Base-by-base conservation (phyloP, 1,139 yeast species). In the Lodderomyces margitis region DNA sequence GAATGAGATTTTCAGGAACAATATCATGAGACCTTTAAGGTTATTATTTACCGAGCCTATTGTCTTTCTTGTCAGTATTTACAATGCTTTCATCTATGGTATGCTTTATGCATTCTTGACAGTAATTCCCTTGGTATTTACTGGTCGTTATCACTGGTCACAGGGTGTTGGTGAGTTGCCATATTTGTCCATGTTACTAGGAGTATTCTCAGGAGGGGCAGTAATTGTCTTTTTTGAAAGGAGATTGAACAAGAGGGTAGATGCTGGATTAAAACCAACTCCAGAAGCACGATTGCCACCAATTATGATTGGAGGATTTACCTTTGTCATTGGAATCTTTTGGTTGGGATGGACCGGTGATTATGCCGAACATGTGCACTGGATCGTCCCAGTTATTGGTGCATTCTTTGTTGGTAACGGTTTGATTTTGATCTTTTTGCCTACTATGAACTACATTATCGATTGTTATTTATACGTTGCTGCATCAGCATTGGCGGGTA, bases 301-400 rank as follows among this genome's bases (percentile, higher is more conserved):
- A 12, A 79, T 85, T 82, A 75, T 85, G 64, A 58, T 74, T 38
- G 89, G 94, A 21, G 80, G 82, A 28, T 49, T 85, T 44, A 58
- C 74, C 11, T 86, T 87, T 69, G 83, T 94, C 27, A 68, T 78
- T 48, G 96, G 96, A 39, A 68, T 88, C 46, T 73, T 88, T 54
- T 86, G 95, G 95, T 71, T 87, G 56, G 80, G 87, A 41, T 87
- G 95, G 95, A 68, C 88, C 3, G 96, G 95, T 55, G 75, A 78
- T 53, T 88, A 79, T 61, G 81, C 75, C 33, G 64, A 81, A 14
- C 60, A 62, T 25, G 78, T 85, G 31, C 95, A 83, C 58, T 88
- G 92, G 92, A 82, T 83, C 51, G 92, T 80, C 12, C 96, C 96
- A 28, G 79, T 91, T 1, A 62, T 81, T 32, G 84, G 88, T 21